Evolutionary conservation across 371 early-diverging fungal genomes (phyloP).

Genomic region (Mortierella sp.): DNA sequence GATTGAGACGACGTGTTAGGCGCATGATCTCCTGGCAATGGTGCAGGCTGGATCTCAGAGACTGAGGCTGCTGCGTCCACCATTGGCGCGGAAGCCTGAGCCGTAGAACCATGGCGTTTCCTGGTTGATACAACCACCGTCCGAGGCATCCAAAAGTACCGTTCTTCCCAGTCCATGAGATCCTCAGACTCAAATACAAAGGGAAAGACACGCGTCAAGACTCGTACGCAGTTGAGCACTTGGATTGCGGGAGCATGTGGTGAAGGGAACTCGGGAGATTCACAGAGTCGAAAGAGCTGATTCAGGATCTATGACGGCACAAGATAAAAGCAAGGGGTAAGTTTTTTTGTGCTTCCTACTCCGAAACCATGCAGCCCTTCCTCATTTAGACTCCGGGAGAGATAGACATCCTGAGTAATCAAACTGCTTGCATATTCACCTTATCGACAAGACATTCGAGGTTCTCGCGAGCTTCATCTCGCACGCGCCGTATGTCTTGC

Average conservation of each 20-base stretch:
- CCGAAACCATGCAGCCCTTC: too few relatives aligned
- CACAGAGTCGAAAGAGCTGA: conserved; percentile 63
- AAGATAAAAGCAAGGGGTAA: neutral
- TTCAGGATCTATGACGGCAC: conserved; percentile 57
- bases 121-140: neutral
- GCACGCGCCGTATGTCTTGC: conserved; percentile 80
- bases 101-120: neutral
- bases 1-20: too few relatives aligned
- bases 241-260: conserved; percentile 64
- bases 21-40: too few relatives aligned
- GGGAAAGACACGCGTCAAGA: conserved; percentile 85
- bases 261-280: conserved; percentile 63
- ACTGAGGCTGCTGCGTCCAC: too few relatives aligned
- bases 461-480: conserved; percentile 80
- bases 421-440: conserved; percentile 29
- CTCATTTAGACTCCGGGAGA: too few relatives aligned
- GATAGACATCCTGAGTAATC: too few relatives aligned
- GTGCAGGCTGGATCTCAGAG: too few relatives aligned
- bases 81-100: neutral
- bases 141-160: conserved; percentile 74
- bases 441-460: conserved; percentile 77
- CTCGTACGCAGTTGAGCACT: conserved; percentile 83
- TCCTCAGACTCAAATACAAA: conserved; percentile 81
- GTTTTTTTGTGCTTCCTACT: too few relatives aligned
- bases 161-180: conserved; percentile 67